Percentiles rank a stretch among this genome's conserved stretches.
These are phyloP conservation scores for Chloromonas sp. DNA, from an alignment of 163 green algal genomes.

Conservation along the genomic window DNA sequence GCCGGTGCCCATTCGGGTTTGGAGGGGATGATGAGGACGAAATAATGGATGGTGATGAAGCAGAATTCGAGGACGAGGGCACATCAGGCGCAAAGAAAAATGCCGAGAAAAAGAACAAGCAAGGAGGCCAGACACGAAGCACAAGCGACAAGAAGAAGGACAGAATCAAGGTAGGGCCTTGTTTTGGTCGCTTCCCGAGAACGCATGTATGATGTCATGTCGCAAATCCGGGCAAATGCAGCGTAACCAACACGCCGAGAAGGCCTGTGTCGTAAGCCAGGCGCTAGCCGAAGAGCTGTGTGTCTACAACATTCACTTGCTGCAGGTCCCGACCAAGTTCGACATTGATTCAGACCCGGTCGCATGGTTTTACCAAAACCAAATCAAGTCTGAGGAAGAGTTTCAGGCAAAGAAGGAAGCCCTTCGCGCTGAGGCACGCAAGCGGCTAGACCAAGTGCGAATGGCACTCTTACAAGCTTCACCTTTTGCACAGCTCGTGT, in stretches of 20 bases:
- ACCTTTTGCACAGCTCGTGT: too few species aligned
- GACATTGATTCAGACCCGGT: conserved; percentile 4
- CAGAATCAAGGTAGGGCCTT: neutral
- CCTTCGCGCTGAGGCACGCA: conserved; percentile 25
- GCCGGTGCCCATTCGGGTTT: conserved; percentile 24
- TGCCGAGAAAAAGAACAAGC: neutral
- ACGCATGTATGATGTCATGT: neutral
- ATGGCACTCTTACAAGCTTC: neutral
- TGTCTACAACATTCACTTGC: too few species aligned
- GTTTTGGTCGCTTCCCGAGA: neutral
- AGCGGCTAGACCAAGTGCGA: conserved; percentile 3
- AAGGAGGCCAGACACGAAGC: neutral
- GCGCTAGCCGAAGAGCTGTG: too few species aligned
- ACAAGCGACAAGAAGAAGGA: neutral
- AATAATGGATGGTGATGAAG: neutral
- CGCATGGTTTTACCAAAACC: conserved; percentile 32
- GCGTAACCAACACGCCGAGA: neutral
- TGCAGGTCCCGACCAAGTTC: neutral
- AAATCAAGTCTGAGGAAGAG: conserved; percentile 40
- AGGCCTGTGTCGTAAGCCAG: neutral
- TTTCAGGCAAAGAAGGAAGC: conserved; percentile 39
- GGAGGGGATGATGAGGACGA: conserved; percentile 15
- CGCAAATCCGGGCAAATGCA: neutral
- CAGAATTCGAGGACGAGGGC: neutral
- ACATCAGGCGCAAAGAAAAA: neutral